Evolutionary conservation across 2,329 filamentous ascomycete genomes (phyloP), one percentile per base, ranked within the genome.

Genomic region (Fusarium sp.): DNA sequence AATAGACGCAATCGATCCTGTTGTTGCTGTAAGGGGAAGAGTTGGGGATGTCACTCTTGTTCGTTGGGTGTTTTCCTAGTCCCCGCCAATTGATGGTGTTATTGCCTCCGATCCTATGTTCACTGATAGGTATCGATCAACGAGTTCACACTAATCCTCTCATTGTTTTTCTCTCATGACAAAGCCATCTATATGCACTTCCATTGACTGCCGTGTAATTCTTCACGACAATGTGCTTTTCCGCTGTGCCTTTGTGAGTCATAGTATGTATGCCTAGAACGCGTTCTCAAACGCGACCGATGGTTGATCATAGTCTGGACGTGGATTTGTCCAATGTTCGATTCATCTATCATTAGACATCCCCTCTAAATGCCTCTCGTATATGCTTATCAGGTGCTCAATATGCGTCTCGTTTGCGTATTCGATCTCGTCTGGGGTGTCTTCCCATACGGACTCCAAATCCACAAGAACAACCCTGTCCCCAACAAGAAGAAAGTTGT

Each of bases 401-500:
- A 42, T n/a, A 9, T 60, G 35, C 35, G 37, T 60, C 57, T 42
- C 37, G 22, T 42, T 60, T 27, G 57, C 57, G 35, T 60, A 42
- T 38, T 60, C 57, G 22, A 60, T 27, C 24, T 60, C 57, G 27
- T 60, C 57, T n/a, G 57, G 57, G 1, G 24, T 22, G 22, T 42
- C 57, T 8, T 42, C 37, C 24, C 27, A 29, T 31, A 60, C 24
- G 2, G 18, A 60, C 9, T 60, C 57, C 18, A 42, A 42, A 6
- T 60, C 57, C 57, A 60, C 16, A 60, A 42, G 16, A 24, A 42
- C 37, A 16, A 42, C 14, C n/a, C 24, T 27, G 57, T 60, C 37
- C 27, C 22, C 57, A 42, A 40, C 34, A 59, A 59, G 24, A 40
- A 59, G 56, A 13, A 59, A 59, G 35, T 59, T 59, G 24, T 59